These are phyloP conservation scores for Striga asiatica DNA, from an alignment of 257 asterid species.

Conservation along the genomic window DNA sequence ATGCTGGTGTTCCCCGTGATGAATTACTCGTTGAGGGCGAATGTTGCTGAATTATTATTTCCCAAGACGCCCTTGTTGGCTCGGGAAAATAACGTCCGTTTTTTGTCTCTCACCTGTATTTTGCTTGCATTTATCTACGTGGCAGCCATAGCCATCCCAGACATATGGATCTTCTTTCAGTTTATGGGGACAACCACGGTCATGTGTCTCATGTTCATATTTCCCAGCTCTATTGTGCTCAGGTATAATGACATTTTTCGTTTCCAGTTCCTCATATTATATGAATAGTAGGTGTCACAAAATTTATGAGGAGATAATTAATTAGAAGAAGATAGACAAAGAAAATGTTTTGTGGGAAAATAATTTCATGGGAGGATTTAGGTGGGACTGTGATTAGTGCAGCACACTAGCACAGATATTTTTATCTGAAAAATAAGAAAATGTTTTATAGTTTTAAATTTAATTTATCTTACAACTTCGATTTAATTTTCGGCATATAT, in stretches of 20 bases:
- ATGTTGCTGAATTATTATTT: slow-evolving; percentile 71
- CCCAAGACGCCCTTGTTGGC: slow-evolving; percentile 46
- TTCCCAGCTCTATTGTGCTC: slow-evolving; percentile 84
- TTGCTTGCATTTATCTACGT: slow-evolving; percentile 48
- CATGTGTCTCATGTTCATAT: slow-evolving; percentile 85
- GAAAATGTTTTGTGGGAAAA: no score
- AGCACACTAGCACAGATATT: no score
- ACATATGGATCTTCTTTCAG: slow-evolving; percentile 95
- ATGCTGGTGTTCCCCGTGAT: slow-evolving; percentile 97
- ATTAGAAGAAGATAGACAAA: no score
- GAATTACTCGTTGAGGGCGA: slow-evolving; percentile 79
- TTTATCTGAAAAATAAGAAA: no score
- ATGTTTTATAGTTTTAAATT: no score
- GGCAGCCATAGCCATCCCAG: slow-evolving; percentile 71
- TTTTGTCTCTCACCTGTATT: slow-evolving; percentile 41
- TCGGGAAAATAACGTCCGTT: slow-evolving; percentile 36
- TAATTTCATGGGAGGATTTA: no score
- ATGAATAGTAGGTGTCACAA: no score
- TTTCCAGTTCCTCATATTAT: no score
- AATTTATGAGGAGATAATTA: no score
- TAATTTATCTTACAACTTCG: no score
- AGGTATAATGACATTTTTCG: slow-evolving; percentile 30
- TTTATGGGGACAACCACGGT: slow-evolving; percentile 92
- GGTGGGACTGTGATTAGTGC: no score
- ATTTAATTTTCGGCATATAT: no score